Base-by-base conservation (phyloP, 2,329 filamentous ascomycete genomes). In the Pseudodiploospora longispora region DNA sequence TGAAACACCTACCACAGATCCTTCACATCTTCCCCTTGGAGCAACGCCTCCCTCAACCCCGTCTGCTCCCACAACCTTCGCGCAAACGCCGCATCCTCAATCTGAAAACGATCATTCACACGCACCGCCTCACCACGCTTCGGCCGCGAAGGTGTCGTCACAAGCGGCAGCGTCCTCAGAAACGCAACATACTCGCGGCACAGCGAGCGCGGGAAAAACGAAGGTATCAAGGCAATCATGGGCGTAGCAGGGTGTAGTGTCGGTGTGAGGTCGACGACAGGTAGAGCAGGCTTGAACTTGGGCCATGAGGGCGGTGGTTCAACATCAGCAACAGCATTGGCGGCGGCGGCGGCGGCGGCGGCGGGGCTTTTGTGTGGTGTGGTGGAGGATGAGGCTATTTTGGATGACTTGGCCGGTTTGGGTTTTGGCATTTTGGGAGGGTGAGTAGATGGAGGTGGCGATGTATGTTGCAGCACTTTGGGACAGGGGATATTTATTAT, bases 21-120 rank as follows among this genome's bases (percentile, higher is more conserved):
- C 32, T 63, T 59, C 8, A 62, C 52, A 30, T 68, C 56, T 40
- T 55, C 68, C 45, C 57, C 65, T 42, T 57, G 63, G 49, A 54
- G 74, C 54, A 78, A 49, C 2, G 83, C 69, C 37, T 85, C 78
- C 54, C 75, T 81, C 51, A 97, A 64, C 0, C 83, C 85, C 2
- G 89, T 95, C 49, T 78, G 74, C 37, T 74, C 72, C 89, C 90
- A 97, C 10, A 96, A 64, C 43, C 75, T 70, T 55, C 80, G 72
- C 1, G 90, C 86, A 62, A 96, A 95, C 0, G 52, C 63, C 29
- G 77, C 65, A 65, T 96, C 90, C 29, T 89, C 70, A 19, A 95
- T 69, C 65, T 95, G 87, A 55, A 85, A 95, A 8, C 91, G 80
- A 60, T 96, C 91, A 60, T 96, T 96, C 38, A 95, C 85, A 32